A percentile compares a stretch with the other conserved stretches of the same genome.
phyloP scores from a whole-genome alignment of 345 rosid species.

The Reutealis trisperma region DNA sequence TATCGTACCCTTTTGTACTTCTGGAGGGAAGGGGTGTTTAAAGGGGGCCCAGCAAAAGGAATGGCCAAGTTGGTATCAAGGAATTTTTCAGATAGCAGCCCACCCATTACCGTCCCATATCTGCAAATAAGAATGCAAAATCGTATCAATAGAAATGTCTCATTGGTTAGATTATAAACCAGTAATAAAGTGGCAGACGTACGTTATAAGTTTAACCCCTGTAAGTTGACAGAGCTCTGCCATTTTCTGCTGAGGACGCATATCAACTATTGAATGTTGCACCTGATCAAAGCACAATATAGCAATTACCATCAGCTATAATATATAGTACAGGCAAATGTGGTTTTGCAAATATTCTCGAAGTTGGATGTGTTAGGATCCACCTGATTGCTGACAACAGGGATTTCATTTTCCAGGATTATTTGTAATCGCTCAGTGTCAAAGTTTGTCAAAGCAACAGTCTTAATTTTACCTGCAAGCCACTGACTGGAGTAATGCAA shows the following conservation, averaged over 20 bases:
- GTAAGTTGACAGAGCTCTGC: conserved; percentile 89
- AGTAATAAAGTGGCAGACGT: conserved; percentile 33
- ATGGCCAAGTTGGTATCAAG: conserved; percentile 80
- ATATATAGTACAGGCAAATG: background rate
- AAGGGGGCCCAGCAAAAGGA: conserved; percentile 82
- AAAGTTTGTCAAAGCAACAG: conserved; percentile 91
- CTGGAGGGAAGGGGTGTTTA: conserved; percentile 89
- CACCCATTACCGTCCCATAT: conserved; percentile 96
- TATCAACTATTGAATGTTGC: conserved; percentile 92
- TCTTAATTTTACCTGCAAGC: conserved; percentile 81
- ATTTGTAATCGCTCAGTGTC: conserved; percentile 83
- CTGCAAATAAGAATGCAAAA: conserved; percentile 37
- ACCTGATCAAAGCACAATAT: conserved; percentile 48
- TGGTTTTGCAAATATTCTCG: background rate
- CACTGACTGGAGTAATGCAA: conserved; percentile 24
- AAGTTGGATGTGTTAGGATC: background rate
- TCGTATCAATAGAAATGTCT: background rate
- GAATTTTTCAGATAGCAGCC: conserved; percentile 88
- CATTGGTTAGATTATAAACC: background rate
- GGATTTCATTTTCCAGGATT: conserved; percentile 84
- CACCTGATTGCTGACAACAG: conserved; percentile 97
- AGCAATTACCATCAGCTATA: conserved; percentile 18
- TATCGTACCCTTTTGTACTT: conserved; percentile 81
- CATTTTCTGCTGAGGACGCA: conserved; percentile 97
- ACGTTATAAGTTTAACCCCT: conserved; percentile 97